Conservation (phyloP, 2,329 filamentous ascomycete genomes). For the Diplodia seriata region DNA sequence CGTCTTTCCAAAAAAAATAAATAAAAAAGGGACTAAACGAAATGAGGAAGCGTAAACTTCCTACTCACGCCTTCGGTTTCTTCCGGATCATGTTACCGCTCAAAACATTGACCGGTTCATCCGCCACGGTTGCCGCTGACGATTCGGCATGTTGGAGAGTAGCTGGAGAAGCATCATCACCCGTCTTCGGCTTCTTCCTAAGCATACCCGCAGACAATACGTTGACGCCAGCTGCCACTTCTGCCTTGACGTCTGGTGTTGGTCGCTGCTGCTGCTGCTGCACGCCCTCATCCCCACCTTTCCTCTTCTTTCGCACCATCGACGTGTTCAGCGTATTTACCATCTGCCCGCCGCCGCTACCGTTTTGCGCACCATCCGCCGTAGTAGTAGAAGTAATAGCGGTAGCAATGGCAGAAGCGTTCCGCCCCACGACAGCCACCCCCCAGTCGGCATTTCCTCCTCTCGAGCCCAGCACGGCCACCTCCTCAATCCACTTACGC, state of each 20-base stretch:
- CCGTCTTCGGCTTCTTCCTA: constrained; percentile 26
- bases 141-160: neutral
- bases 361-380: neutral
- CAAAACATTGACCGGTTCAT: constrained; percentile 10
- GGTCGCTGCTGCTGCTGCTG: neutral
- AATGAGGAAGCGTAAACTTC: neutral
- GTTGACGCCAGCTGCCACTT: constrained; percentile 9
- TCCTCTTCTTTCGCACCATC: constrained; percentile 47
- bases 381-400: neutral
- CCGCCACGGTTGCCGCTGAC: neutral
- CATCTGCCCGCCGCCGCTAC: neutral
- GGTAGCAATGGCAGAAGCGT: neutral
- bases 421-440: constrained; percentile 7
- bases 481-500: constrained; percentile 72
- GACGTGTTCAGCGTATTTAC: constrained; percentile 37
- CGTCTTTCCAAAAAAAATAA: too few species aligned
- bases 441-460: constrained; percentile 2
- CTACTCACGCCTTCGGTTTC: constrained; percentile 39
- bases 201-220: constrained; percentile 22
- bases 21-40: too few species aligned
- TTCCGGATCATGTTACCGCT: constrained; percentile 42
- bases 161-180: neutral
- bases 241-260: neutral
- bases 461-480: constrained; percentile 51
- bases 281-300: constrained; percentile 33